phyloP scores from a whole-genome alignment of 805 yeast genomes.

The Candida corydali region DNA sequence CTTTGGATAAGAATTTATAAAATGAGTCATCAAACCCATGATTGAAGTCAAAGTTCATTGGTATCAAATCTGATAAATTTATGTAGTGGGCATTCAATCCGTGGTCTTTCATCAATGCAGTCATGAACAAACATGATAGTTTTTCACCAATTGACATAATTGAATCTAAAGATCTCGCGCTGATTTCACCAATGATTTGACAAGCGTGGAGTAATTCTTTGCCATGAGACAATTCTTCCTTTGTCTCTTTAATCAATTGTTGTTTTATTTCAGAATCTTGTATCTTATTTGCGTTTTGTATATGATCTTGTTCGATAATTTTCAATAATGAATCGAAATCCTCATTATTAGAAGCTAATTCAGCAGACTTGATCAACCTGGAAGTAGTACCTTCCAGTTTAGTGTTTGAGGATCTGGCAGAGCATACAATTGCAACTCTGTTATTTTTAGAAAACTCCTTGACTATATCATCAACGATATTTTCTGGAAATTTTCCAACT shows the following conservation, averaged over 20 bases:
- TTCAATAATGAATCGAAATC: conserved; percentile 58
- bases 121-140: conserved; percentile 83
- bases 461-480: conserved; percentile 82
- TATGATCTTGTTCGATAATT: conserved; percentile 75
- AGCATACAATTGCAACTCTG: conserved; percentile 90
- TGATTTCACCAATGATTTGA: conserved; percentile 85
- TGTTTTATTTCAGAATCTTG: conserved; percentile 39
- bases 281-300: conserved; percentile 64
- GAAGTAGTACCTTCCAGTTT: conserved; percentile 96
- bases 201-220: conserved; percentile 78
- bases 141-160: conserved; percentile 95
- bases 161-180: conserved; percentile 80
- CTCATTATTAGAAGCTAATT: conserved; percentile 58
- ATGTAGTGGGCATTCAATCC: conserved; percentile 77
- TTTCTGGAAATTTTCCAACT: conserved; percentile 88
- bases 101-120: conserved; percentile 76
- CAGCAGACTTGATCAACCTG: conserved; percentile 79
- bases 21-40: conserved; percentile 65
- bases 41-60: conserved; percentile 52
- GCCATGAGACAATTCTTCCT: conserved; percentile 63
- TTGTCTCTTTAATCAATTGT: conserved; percentile 55
- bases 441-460: conserved; percentile 54
- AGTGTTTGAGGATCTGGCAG: conserved; percentile 88
- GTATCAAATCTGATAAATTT: conserved; percentile 72
- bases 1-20: conserved; percentile 51